Base-by-base conservation (phyloP, 1,284 basidiomycete species). In the Tilletia walkeri region DNA sequence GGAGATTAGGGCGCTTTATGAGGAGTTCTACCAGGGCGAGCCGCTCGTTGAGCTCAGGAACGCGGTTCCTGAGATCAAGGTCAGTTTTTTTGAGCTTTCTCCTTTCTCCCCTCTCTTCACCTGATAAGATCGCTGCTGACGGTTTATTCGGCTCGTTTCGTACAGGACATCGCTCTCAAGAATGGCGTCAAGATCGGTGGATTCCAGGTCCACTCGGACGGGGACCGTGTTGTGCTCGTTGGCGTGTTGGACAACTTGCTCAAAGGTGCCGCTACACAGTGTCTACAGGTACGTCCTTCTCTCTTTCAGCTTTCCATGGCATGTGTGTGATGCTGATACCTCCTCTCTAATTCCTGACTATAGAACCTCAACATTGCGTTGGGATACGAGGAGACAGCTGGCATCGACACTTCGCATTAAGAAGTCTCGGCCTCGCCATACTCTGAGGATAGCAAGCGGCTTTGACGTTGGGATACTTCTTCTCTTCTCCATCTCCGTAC, bases 231-330 rank as follows among this genome's bases (percentile, higher is more conserved):
- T 2, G 95, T 99, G 18, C 89, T 97, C 5, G 93, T 96, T 12
- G 72, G 69, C 34, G 66, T 67, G 10, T 72, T 99, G 76, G 96
- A 99, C 84, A 99, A 99, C 85, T 85, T 99, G 71, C 87, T 99
- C 73, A 99, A 99, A 85, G 95, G 95, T 10, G 96, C 95, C 65
- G 95, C 95, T 6, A 99, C 95, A 20, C 96, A 99, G 85, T 98
- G 95, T 84, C 82, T 99, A 72, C 94, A 95, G 87, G 92, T 93
- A 71, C 53, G 89, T 83, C 66, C 38, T 59, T 20, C 24, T 20
- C 30, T 47, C 47, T 41, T 34, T 73, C 16, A 39, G 50, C 18
- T 39, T 65, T 49, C 20, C 71, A 38, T 65, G 34, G 9, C 18
- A 18, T 53, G 18, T 53, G n/a, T 53, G 1, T 49, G 14, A n/a